phyloP scores from a whole-genome alignment of 352 stramenopile species.

The Phytopythium helicoides region DNA sequence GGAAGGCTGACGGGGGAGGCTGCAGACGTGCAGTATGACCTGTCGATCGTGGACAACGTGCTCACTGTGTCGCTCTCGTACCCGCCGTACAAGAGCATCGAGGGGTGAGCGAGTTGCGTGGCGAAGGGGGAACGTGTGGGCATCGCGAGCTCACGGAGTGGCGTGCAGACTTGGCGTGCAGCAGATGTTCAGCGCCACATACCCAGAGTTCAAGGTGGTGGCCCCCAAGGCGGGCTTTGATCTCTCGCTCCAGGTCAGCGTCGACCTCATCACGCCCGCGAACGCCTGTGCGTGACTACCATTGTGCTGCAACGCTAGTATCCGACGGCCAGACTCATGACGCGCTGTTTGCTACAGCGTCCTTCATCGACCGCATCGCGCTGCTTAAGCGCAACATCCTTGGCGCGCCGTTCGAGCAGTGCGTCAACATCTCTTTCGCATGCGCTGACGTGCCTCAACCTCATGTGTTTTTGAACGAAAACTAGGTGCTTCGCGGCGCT shows the following conservation, averaged over 20 bases:
- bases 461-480: neutral
- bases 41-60: slow-evolving; percentile 68
- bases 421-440: slow-evolving; percentile 5
- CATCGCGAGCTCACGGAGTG: neutral
- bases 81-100: slow-evolving; percentile 66
- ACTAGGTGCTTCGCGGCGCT: slow-evolving; percentile 75
- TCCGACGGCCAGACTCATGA: neutral
- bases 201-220: slow-evolving; percentile 71
- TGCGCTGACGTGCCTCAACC: neutral
- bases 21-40: slow-evolving; percentile 81
- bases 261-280: slow-evolving; percentile 66
- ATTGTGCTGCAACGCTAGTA: neutral
- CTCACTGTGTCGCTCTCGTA: slow-evolving; percentile 79
- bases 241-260: slow-evolving; percentile 72
- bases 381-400: slow-evolving; percentile 85
- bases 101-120: slow-evolving; percentile 29
- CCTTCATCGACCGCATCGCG: slow-evolving; percentile 70
- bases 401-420: slow-evolving; percentile 74
- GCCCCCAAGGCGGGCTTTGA: slow-evolving; percentile 76
- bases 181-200: slow-evolving; percentile 71
- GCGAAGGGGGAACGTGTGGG: neutral
- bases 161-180: slow-evolving; percentile 48
- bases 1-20: neutral
- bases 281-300: slow-evolving; percentile 47
- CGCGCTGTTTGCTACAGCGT: slow-evolving; percentile 28